phyloP scores from a whole-genome alignment of 2,329 filamentous ascomycete species.

The Colletotrichum trifolii region DNA sequence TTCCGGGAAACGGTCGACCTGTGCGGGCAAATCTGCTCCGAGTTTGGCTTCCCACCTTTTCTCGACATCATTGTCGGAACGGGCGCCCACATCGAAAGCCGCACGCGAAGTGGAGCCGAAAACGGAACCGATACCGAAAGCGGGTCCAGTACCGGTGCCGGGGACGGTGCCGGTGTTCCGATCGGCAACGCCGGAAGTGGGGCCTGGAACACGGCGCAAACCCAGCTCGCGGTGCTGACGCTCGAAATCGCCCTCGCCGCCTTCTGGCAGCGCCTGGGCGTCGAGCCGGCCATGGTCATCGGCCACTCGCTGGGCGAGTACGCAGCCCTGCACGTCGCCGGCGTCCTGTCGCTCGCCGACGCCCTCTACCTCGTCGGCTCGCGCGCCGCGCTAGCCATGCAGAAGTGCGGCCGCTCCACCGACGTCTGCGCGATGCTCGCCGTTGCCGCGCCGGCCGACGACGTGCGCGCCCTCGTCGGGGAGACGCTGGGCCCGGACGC shows the following conservation, averaged over 20 bases:
- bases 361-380: constrained; percentile 77
- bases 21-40: constrained; percentile 45
- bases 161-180: too few species aligned
- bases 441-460: too few species aligned
- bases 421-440: too few species aligned
- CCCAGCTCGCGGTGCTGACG: constrained; percentile 52
- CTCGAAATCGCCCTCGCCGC: constrained; percentile 46
- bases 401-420: background rate
- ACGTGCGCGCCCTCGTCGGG: too few species aligned
- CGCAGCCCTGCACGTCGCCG: constrained; percentile 76
- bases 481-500: too few species aligned
- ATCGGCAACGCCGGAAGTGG: constrained; percentile 24
- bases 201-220: constrained; percentile 4
- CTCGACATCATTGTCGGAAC: constrained; percentile 49
- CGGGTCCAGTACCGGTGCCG: too few species aligned
- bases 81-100: too few species aligned
- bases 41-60: constrained; percentile 51
- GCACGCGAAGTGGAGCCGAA: too few species aligned
- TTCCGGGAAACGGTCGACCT: constrained; percentile 46
- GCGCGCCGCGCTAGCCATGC: constrained; percentile 57
- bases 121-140: too few species aligned
- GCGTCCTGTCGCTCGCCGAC: constrained; percentile 76
- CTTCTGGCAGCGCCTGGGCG: constrained; percentile 44
- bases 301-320: constrained; percentile 52
- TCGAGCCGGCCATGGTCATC: constrained; percentile 44